Percentiles rank a stretch among this genome's conserved stretches.
These are phyloP conservation scores for Malania oleifera DNA, from an alignment of 164 flowering plant genomes.

Conservation along the genomic window DNA sequence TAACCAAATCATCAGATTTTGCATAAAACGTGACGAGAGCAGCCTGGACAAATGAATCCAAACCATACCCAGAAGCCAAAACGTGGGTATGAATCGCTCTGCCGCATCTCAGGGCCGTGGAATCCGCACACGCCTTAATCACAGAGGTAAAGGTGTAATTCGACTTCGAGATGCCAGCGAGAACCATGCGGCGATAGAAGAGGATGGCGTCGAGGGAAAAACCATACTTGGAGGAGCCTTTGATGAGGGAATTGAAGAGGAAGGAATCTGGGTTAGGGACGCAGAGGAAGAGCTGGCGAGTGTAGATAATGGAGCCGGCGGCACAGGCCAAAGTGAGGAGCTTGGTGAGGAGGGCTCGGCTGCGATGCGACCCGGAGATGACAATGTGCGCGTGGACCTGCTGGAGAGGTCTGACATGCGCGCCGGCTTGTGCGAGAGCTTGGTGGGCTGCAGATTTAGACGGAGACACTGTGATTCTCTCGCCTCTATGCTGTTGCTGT, in stretches of 20 bases:
- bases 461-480: not conserved
- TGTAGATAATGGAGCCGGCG: slow-evolving; percentile 46
- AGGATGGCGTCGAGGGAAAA: slow-evolving; percentile 37
- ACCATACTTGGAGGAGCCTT: slow-evolving; percentile 31
- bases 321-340: slow-evolving; percentile 49
- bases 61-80: slow-evolving; percentile 42
- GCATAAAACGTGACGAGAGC: slow-evolving; percentile 50
- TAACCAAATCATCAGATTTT: slow-evolving; percentile 37
- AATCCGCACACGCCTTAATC: slow-evolving; percentile 49
- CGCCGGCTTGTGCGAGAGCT: slow-evolving; percentile 48
- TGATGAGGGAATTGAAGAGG: slow-evolving; percentile 60
- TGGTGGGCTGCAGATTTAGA: slow-evolving; percentile 32
- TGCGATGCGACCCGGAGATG: slow-evolving; percentile 38
- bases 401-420: slow-evolving; percentile 39
- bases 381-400: slow-evolving; percentile 62
- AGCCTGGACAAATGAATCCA: slow-evolving; percentile 53
- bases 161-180: slow-evolving; percentile 20
- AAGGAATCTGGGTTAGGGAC: slow-evolving; percentile 55
- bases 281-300: slow-evolving; percentile 42
- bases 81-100: slow-evolving; percentile 46
- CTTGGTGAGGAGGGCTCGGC: slow-evolving; percentile 59
- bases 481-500: not conserved
- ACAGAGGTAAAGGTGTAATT: slow-evolving; percentile 58
- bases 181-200: slow-evolving; percentile 47
- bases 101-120: slow-evolving; percentile 31